Percentiles rank a stretch among this genome's conserved stretches.
These are phyloP conservation scores for Chamaecrista fasciculata DNA, from an alignment of 306 rosid species.

Conservation along the genomic window DNA sequence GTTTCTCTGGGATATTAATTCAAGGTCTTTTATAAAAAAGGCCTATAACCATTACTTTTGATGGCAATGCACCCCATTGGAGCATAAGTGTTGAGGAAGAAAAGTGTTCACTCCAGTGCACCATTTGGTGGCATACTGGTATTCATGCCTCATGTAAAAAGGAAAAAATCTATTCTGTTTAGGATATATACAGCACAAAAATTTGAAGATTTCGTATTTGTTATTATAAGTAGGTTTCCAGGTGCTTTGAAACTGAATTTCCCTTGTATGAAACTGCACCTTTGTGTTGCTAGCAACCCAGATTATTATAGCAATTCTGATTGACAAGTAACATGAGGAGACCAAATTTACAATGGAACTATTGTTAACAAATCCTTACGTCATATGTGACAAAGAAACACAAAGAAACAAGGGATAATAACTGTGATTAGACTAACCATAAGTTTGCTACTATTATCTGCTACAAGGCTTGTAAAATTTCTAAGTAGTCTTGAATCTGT, in stretches of 20 bases:
- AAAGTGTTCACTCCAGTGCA: no score
- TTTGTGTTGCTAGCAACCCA: no score
- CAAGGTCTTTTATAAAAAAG: not conserved
- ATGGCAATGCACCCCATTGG: not conserved
- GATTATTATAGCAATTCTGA: not conserved
- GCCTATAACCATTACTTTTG: not conserved
- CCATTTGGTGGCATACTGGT: no score
- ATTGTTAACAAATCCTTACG: not conserved
- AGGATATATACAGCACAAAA: no score
- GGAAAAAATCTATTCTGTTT: no score
- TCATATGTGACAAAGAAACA: not conserved
- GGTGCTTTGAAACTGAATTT: no score
- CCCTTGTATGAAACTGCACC: no score
- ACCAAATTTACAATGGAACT: not conserved
- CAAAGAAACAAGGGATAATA: not conserved
- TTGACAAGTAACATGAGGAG: not conserved
- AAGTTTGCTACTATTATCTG: not conserved
- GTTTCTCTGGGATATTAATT: constrained; percentile 15
- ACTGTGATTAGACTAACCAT: not conserved
- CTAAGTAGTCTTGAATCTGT: not conserved
- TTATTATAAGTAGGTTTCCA: no score
- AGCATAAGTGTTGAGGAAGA: not conserved
- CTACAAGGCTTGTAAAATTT: not conserved
- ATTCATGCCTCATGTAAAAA: no score
- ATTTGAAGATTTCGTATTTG: no score